Evolutionary conservation across 2,329 filamentous ascomycete species (phyloP).

Genomic region (Grosmannia huntii): DNA sequence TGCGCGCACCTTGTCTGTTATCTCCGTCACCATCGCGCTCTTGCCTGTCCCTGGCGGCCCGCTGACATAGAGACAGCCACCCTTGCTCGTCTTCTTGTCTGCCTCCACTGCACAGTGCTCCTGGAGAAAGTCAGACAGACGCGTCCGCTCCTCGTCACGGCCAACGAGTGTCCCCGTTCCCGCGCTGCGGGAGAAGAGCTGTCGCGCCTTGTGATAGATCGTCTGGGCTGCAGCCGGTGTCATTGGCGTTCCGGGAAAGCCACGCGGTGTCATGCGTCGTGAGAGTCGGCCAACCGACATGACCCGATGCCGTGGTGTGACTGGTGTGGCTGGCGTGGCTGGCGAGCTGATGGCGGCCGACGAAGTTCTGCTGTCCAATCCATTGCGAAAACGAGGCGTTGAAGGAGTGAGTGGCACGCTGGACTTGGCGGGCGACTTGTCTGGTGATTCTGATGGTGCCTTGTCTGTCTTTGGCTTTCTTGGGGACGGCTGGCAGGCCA

Average conservation of each 20-base stretch:
- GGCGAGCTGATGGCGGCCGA: conserved; percentile 18
- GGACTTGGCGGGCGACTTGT: neutral
- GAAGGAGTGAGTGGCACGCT: conserved; percentile 52
- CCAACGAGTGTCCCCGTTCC: conserved; percentile 66
- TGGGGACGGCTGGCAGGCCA: conserved; percentile 6
- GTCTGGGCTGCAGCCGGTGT: conserved; percentile 59
- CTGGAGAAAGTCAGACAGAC: conserved; percentile 59
- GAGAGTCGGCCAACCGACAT: conserved; percentile 62
- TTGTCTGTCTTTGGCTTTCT: neutral
- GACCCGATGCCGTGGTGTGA: conserved; percentile 75
- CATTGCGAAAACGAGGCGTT: conserved; percentile 71
- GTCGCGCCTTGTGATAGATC: conserved; percentile 75
- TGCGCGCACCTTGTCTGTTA: conserved; percentile 47
- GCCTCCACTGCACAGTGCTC: conserved; percentile 1
- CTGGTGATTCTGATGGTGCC: conserved; percentile 1
- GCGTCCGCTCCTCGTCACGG: conserved; percentile 53
- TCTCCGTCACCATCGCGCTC: conserved; percentile 79
- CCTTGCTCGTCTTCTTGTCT: conserved; percentile 17
- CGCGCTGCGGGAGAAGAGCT: conserved; percentile 72
- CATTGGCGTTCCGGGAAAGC: conserved; percentile 1
- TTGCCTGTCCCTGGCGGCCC: conserved; percentile 95
- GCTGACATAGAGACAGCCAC: conserved; percentile 85
- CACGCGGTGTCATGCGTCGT: conserved; percentile 63
- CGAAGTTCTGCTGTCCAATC: conserved; percentile 13
- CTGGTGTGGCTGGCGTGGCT: conserved; percentile 37